Evolutionary conservation across 2,329 filamentous ascomycete species (phyloP).

Genomic region (Coleophoma cylindrospora): DNA sequence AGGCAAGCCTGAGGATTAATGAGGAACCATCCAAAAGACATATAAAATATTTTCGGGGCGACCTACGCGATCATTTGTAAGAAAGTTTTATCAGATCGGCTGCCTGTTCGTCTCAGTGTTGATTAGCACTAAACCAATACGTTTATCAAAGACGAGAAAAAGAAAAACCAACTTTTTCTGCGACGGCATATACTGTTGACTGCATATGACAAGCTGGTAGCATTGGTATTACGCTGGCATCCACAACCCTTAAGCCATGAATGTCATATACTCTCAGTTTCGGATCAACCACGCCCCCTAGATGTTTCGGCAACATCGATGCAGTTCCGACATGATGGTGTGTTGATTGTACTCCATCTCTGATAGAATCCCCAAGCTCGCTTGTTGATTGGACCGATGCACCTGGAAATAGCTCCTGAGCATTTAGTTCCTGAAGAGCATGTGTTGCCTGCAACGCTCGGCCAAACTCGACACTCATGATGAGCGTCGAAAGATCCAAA

Average conservation of each 20-base stretch:
- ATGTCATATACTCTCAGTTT: slow-evolving; percentile 9
- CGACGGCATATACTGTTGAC: slow-evolving; percentile 9
- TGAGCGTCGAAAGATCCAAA: slow-evolving; percentile 29
- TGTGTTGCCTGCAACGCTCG: slow-evolving; percentile 3
- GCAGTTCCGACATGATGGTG: slow-evolving; percentile 30
- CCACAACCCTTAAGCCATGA: slow-evolving; percentile 5
- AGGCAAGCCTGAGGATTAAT: too few species aligned
- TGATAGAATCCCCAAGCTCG: slow-evolving; percentile 21
- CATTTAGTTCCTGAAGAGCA: slow-evolving; percentile 23
- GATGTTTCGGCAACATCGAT: slow-evolving; percentile 8
- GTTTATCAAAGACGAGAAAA: too few species aligned
- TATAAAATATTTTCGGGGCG: too few species aligned
- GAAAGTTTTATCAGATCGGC: too few species aligned
- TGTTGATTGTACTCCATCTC: slow-evolving; percentile 26
- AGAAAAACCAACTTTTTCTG: slow-evolving; percentile 7
- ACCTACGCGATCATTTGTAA: too few species aligned
- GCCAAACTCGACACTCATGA: slow-evolving; percentile 15
- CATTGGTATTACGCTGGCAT: slow-evolving; percentile 8
- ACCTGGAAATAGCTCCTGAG: slow-evolving; percentile 27
- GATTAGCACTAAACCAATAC: too few species aligned
- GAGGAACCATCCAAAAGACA: too few species aligned
- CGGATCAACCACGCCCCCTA: slow-evolving; percentile 9
- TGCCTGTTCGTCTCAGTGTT: too few species aligned
- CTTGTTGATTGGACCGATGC: slow-evolving; percentile 12
- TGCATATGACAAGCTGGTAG: slow-evolving; percentile 7